Percentiles rank a stretch among this genome's conserved stretches.
These are phyloP conservation scores for Umbelopsis sp. DNA, from an alignment of 192 early-diverging fungal species.

Conservation along the genomic window DNA sequence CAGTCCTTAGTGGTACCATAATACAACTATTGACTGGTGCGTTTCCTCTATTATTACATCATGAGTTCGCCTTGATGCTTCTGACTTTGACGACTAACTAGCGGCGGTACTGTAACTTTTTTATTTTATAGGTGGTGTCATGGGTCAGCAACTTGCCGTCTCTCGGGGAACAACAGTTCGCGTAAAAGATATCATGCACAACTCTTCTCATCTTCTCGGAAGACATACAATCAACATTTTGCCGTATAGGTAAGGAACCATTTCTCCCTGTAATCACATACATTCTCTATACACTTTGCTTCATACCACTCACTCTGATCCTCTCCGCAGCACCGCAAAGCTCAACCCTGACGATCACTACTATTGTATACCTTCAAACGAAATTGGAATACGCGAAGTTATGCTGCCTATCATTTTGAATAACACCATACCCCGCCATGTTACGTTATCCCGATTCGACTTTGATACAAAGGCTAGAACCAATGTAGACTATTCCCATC, in stretches of 20 bases:
- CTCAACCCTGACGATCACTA: slow-evolving; percentile 46
- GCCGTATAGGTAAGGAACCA: slow-evolving; percentile 36
- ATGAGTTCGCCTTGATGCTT: background rate
- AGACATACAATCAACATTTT: slow-evolving; percentile 48
- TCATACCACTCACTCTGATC: background rate
- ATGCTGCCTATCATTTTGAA: slow-evolving; percentile 42
- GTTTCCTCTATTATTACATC: background rate
- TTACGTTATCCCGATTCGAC: slow-evolving; percentile 33
- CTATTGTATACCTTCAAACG: slow-evolving; percentile 44
- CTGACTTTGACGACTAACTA: background rate
- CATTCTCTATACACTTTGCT: background rate
- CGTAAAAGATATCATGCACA: slow-evolving; percentile 37
- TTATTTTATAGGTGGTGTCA: slow-evolving; percentile 17
- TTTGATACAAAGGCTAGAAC: slow-evolving; percentile 28
- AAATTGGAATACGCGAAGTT: slow-evolving; percentile 26
- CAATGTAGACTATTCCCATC: slow-evolving; percentile 15
- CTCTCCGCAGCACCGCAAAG: slow-evolving; percentile 41
- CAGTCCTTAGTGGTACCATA: background rate
- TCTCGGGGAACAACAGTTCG: slow-evolving; percentile 32
- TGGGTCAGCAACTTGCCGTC: slow-evolving; percentile 35
- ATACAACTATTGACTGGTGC: slow-evolving; percentile 3
- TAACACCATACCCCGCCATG: slow-evolving; percentile 37
- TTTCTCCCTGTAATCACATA: background rate
- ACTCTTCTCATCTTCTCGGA: slow-evolving; percentile 45
- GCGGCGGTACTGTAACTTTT: background rate